Evolutionary conservation across 2,329 filamentous ascomycete species (phyloP), one percentile per base, ranked within the genome.

Genomic region (Thelonectria blattea): DNA sequence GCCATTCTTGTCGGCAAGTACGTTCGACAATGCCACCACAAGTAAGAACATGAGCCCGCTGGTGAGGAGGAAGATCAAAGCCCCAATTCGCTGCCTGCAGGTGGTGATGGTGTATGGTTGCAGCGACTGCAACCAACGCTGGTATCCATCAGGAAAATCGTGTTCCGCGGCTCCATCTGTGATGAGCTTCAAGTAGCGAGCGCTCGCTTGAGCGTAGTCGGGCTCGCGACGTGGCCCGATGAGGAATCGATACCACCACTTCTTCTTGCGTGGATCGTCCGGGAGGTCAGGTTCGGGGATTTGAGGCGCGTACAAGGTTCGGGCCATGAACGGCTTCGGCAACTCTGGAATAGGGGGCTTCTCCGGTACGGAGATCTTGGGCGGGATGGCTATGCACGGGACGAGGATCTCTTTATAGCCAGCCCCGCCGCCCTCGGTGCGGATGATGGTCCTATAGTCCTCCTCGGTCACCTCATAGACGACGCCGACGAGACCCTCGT

Each of bases 391-490:
- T 64, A 92, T 81, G 76, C 94, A 97, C 27, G 90, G 87, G 12
- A 97, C 88, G 0, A 92, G 72, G 11, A 97, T 86, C 72, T 98
- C 93, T 58, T 89, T 81, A 79, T 99, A 99, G n/a, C 88, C 85
- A 2, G 88, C 79, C 17, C 93, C 93, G 32, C 91, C 93, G 52
- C 94, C 94, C 75, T 99, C 95, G 5, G 93, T 97, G 5, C 89
- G 89, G 62, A 98, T 89, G 68, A 99, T 97, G 61, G 86, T 90
- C 7, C 88, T 84, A 73, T 91, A 99, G 78, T 99, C 95, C 45
- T 84, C 76, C 17, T 83, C 79, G 1, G 93, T 97, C 30, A 98
- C 92, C 78, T 98, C 93, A 79, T 99, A 99, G 4, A 98, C 95
- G 15, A 97, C 92, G 22, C 95, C 95, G 42, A 97, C 86, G 2